Percentiles rank a stretch among this genome's conserved stretches.
Evolutionary conservation across 371 early-diverging fungal species (phyloP).

Genomic region (Mucor irregularis): DNA sequence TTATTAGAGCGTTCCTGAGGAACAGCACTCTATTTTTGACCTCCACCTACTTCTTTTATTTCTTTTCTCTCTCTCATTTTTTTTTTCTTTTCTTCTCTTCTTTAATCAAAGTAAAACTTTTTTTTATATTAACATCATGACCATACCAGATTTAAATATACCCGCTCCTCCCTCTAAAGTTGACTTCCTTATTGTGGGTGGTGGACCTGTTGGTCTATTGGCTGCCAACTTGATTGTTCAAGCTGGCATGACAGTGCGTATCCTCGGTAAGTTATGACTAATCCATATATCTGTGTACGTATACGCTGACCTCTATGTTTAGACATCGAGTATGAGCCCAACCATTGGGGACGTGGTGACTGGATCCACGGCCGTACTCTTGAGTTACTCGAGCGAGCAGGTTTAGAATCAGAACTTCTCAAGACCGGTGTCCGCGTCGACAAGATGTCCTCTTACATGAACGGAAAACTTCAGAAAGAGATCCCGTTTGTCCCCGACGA

Average conservation of each 20-base stretch:
- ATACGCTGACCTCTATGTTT: too few species aligned
- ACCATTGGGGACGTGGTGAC: conserved; percentile 54
- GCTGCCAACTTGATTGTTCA: conserved; percentile 41
- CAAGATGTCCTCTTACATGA: conserved; percentile 37
- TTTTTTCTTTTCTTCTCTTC: conserved; percentile 11
- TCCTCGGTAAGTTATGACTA: conserved; percentile 28
- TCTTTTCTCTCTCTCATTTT: background rate
- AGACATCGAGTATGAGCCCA: conserved; percentile 48
- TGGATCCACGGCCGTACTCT: conserved; percentile 51
- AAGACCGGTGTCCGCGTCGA: conserved; percentile 48
- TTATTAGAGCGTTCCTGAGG: too few species aligned
- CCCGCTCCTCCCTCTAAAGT: conserved; percentile 27
- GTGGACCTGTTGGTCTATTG: conserved; percentile 47
- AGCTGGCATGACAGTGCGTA: conserved; percentile 39
- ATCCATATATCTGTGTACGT: too few species aligned
- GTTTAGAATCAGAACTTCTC: conserved; percentile 31
- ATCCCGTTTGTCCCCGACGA: conserved; percentile 49
- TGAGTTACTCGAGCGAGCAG: conserved; percentile 39
- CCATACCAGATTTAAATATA: conserved; percentile 15
- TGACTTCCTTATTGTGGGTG: conserved; percentile 48
- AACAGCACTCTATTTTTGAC: too few species aligned
- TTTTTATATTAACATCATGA: conserved; percentile 8
- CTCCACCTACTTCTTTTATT: too few species aligned
- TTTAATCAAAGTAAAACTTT: background rate
- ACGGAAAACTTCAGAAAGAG: conserved; percentile 31